These are phyloP conservation scores for Sugiyamaella grinbergsii DNA, from an alignment of 1,139 yeast species.

Conservation along the genomic window DNA sequence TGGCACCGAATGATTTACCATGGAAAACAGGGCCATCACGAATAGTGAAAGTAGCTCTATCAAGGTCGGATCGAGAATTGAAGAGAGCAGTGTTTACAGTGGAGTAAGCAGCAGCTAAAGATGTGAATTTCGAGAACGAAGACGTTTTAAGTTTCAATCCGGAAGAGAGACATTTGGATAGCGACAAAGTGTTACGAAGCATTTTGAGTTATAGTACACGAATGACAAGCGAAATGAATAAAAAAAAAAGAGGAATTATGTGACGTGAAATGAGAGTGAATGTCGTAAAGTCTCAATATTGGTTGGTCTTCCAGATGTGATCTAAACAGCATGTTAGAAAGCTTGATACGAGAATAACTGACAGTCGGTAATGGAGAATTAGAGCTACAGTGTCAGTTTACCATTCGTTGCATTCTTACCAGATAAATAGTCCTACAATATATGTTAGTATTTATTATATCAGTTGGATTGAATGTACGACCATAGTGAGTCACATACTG, in stretches of 20 bases:
- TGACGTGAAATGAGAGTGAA: conserved; percentile 12
- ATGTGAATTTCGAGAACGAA: neutral
- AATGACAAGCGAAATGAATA: conserved; percentile 1
- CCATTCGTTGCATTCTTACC: conserved; percentile 21
- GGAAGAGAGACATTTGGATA: conserved; percentile 18
- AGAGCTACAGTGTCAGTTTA: neutral
- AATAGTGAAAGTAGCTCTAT: conserved; percentile 76
- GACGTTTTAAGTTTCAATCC: conserved; percentile 10
- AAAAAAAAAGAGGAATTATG: neutral
- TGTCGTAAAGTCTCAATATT: conserved; percentile 33
- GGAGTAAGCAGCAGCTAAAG: conserved; percentile 1
- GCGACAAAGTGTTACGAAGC: conserved; percentile 20
- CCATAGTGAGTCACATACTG: conserved; percentile 8
- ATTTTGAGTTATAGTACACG: conserved; percentile 15
- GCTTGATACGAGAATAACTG: too few species aligned
- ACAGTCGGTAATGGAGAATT: too few species aligned
- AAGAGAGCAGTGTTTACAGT: conserved; percentile 11
- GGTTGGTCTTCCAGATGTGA: conserved; percentile 55
- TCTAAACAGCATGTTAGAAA: conserved; percentile 38
- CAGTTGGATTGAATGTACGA: neutral
- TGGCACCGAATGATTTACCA: conserved; percentile 94
- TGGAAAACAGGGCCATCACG: conserved; percentile 92
- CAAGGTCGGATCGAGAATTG: conserved; percentile 16
- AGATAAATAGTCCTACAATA: conserved; percentile 33
- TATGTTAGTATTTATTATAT: conserved; percentile 13